phyloP scores from a whole-genome alignment of 352 stramenopile genomes.

The Halophytophthora polymorphica region DNA sequence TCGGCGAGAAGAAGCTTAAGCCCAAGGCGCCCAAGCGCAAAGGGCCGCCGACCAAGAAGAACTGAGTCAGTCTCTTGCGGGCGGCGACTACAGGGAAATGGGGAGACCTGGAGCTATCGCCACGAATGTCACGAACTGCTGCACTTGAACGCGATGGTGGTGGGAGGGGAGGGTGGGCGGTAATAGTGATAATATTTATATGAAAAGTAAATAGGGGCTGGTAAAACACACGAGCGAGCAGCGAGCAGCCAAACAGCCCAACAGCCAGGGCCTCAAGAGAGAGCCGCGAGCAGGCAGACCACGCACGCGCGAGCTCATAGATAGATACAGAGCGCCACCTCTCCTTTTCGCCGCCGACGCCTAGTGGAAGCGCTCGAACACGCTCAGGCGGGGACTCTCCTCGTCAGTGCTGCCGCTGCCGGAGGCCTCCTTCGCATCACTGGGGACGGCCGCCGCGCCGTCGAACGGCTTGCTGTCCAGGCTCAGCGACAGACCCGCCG shows the following conservation, averaged over 20 bases:
- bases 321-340: conserved; percentile 50
- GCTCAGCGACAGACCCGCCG: conserved; percentile 53
- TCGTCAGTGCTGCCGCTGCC: conserved; percentile 48
- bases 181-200: conserved; percentile 73
- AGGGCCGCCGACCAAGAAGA: conserved; percentile 48
- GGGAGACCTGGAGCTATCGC: background rate
- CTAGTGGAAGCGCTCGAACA: conserved; percentile 85
- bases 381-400: conserved; percentile 72
- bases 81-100: too few relatives aligned
- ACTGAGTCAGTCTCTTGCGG: conserved; percentile 2
- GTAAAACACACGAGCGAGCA: conserved; percentile 37
- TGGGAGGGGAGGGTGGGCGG: too few relatives aligned
- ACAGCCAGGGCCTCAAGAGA: conserved; percentile 28
- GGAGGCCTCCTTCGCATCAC: conserved; percentile 23
- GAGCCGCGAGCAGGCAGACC: conserved; percentile 22
- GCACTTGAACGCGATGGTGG: too few relatives aligned
- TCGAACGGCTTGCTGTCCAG: conserved; percentile 56
- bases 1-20: conserved; percentile 63
- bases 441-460: conserved; percentile 10
- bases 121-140: background rate
- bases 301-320: conserved; percentile 35
- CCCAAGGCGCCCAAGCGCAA: conserved; percentile 68
- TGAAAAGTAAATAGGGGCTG: conserved; percentile 80
- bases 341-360: conserved; percentile 38
- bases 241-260: conserved; percentile 26